Conservation (phyloP, 2,329 filamentous ascomycete genomes). For the Colletotrichum falcatum region DNA sequence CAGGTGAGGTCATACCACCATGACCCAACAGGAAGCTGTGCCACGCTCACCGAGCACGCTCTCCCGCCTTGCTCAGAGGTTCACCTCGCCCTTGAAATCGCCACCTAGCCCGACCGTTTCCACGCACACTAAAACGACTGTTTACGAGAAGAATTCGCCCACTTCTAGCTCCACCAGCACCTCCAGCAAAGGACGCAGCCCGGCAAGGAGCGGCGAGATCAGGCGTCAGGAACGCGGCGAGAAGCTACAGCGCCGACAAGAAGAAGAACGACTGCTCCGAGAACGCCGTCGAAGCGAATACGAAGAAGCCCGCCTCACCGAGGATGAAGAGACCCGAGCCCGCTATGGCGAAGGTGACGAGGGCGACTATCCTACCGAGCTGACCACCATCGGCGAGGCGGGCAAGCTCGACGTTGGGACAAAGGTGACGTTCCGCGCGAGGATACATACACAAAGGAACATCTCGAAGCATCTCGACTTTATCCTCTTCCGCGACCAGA, state of each 20-base stretch:
- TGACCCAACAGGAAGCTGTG: constrained; percentile 13
- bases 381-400: constrained; percentile 37
- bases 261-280: constrained; percentile 29
- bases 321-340: constrained; percentile 34
- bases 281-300: constrained; percentile 24
- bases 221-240: constrained; percentile 30
- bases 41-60: constrained; percentile 40
- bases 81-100: constrained; percentile 25
- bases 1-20: constrained; percentile 18
- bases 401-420: constrained; percentile 46
- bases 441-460: constrained; percentile 82
- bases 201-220: constrained; percentile 24
- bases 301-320: constrained; percentile 32
- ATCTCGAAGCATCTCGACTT: constrained; percentile 88
- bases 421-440: constrained; percentile 59
- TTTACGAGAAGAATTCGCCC: constrained; percentile 25
- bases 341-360: constrained; percentile 33
- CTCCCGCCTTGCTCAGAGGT: constrained; percentile 39
- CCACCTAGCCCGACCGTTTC: constrained; percentile 5
- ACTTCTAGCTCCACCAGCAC: constrained; percentile 6
- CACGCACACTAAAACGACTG: constrained; percentile 12
- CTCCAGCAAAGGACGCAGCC: constrained; percentile 14
- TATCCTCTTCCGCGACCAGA: constrained; percentile 86
- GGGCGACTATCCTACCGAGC: constrained; percentile 23
- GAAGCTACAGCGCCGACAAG: constrained; percentile 25